A percentile compares a stretch with the other conserved stretches of the same genome.
Evolutionary conservation across 2,329 filamentous ascomycete genomes (phyloP).

Genomic region (Keithomyces neogunnii): DNA sequence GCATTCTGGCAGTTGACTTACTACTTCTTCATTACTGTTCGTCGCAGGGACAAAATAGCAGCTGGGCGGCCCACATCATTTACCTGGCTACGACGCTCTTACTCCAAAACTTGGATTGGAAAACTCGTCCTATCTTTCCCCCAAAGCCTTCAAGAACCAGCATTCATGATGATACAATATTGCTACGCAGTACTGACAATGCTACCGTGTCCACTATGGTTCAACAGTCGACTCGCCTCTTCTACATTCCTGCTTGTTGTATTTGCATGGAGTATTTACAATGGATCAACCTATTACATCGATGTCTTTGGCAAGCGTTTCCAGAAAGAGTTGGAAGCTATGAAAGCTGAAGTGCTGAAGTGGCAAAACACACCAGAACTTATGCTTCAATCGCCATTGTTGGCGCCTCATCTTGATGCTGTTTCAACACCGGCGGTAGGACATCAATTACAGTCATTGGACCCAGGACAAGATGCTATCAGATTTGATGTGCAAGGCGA

Average conservation of each 20-base stretch:
- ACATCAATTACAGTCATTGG: slow-evolving; percentile 10
- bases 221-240: slow-evolving; percentile 77
- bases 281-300: slow-evolving; percentile 95
- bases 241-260: slow-evolving; percentile 67
- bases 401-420: slow-evolving; percentile 21
- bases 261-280: slow-evolving; percentile 95
- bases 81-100: slow-evolving; percentile 90
- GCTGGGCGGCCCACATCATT: slow-evolving; percentile 94
- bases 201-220: slow-evolving; percentile 91
- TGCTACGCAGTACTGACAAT: slow-evolving; percentile 84
- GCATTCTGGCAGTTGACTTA: slow-evolving; percentile 87
- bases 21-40: slow-evolving; percentile 91
- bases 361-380: slow-evolving; percentile 63
- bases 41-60: slow-evolving; percentile 90
- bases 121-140: slow-evolving; percentile 76
- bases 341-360: slow-evolving; percentile 81
- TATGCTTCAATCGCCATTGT: slow-evolving; percentile 24
- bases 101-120: slow-evolving; percentile 83
- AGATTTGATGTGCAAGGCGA: background rate
- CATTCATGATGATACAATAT: slow-evolving; percentile 97
- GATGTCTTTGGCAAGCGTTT: slow-evolving; percentile 96
- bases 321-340: slow-evolving; percentile 86
- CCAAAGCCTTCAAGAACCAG: slow-evolving; percentile 66
- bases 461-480: slow-evolving; percentile 3
- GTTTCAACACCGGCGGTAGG: slow-evolving; percentile 7